A percentile compares a stretch with the other conserved stretches of the same genome.
These are phyloP conservation scores for Cynara cardunculus DNA, from an alignment of 129 eudicot species.

Conservation along the genomic window DNA sequence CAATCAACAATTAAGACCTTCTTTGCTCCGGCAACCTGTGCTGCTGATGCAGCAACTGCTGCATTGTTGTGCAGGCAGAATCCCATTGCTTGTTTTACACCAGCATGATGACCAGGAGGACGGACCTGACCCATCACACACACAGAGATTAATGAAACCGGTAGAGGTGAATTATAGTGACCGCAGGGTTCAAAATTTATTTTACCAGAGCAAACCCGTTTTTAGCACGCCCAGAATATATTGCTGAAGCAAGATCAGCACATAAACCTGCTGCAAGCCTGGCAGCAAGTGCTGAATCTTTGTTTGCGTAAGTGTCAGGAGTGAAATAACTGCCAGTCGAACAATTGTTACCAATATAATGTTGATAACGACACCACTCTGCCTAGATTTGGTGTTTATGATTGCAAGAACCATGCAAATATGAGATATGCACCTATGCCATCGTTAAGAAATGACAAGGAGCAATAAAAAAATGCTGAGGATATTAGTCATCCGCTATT, in stretches of 20 bases:
- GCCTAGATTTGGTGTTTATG: not conserved
- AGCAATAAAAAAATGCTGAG: not conserved
- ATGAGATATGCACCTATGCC: not conserved
- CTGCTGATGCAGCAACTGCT: conserved; percentile 92
- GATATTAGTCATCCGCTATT: not conserved
- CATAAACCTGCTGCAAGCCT: conserved; percentile 97
- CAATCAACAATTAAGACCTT: conserved; percentile 90
- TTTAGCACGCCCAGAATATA: conserved; percentile 61
- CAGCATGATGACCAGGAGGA: conserved; percentile 99
- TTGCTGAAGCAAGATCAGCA: conserved; percentile 81
- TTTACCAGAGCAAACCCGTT: conserved; percentile 98
- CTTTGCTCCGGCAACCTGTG: conserved; percentile 90
- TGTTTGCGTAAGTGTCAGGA: conserved; percentile 92
- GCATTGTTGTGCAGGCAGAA: conserved; percentile 98
- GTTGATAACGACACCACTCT: not conserved
- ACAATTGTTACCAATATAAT: not conserved
- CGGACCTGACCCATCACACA: conserved; percentile 66
- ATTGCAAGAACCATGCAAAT: not conserved
- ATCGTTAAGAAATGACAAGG: not conserved
- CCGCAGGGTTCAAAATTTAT: not conserved
- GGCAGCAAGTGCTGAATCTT: conserved; percentile 90
- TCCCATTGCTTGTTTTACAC: conserved; percentile 91
- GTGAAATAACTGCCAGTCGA: conserved; percentile 77
- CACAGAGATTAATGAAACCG: not conserved
- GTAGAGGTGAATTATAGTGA: not conserved